Evolutionary conservation across 2,329 filamentous ascomycete genomes (phyloP), one percentile per base, ranked within the genome.

Genomic region (Hymenoscyphus repandus): DNA sequence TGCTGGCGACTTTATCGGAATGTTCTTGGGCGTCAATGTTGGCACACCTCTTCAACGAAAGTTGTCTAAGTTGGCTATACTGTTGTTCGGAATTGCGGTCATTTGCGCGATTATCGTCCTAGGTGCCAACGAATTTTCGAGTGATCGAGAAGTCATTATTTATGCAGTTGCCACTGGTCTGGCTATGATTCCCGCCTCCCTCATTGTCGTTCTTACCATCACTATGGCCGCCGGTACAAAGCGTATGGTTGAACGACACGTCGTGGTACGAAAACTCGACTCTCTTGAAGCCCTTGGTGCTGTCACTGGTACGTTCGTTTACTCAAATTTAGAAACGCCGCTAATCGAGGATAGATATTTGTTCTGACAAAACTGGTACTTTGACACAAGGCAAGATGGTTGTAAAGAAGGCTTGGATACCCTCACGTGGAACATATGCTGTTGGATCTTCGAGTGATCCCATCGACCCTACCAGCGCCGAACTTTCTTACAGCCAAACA

Each of bases 361-460:
- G 86, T 64, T 88, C 84, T 0, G 86, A 90, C 65, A 90, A 89
- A 70, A 90, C 86, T 0, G 86, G 86, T 4, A 86, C 83, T 0
- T 68, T 87, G 49, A 86, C 83, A 3, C 57, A 74, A 52, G 73
- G 74, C 43, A 65, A 70, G 49, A 76, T 75, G 73, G 65, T 65
- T 20, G 70, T 74, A 33, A 69, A 76, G 57, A 75, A 75, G 54
- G 76, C 73, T 7, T 80, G 77, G 74, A 69, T 82, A 47, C 76
- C 77, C 2, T 70, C 69, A 2, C 62, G 70, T 10, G 76, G 77
- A 17, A 77, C 73, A 2, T 77, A 78, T 60, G 73, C 72, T 1
- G 73, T 83, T 6, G 72, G 74, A 20, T 67, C 70, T 12, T 74
- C 75, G 2, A 71, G 68, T 20, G 69, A 78, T 34, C 75, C 78